Conservation (phyloP, 352 stramenopile genomes). For the Phytopythium boreale region DNA sequence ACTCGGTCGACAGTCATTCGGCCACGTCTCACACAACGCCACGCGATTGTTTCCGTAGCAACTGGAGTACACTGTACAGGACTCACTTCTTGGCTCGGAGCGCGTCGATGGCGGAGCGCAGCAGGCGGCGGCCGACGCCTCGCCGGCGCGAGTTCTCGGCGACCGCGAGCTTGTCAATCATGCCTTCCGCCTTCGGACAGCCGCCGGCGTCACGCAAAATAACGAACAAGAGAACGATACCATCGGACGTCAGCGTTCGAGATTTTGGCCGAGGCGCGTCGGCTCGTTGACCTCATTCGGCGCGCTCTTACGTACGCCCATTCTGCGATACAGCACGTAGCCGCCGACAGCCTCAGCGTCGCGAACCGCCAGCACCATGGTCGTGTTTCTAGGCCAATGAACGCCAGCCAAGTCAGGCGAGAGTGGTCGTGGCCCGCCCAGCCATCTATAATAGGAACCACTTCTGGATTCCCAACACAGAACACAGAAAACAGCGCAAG, state of each 20-base stretch:
- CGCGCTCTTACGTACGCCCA: slow-evolving; percentile 22
- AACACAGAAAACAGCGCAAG: background rate
- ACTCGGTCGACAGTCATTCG: too few relatives aligned
- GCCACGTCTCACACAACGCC: background rate
- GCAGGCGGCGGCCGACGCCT: slow-evolving; percentile 27
- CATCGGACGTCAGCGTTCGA: background rate
- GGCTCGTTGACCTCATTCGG: background rate
- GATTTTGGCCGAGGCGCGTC: background rate
- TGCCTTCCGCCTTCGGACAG: slow-evolving; percentile 21
- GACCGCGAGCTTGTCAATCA: slow-evolving; percentile 49
- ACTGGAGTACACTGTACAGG: background rate
- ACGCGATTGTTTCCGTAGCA: background rate
- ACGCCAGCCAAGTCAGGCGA: background rate
- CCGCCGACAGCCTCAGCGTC: slow-evolving; percentile 16
- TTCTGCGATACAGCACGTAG: slow-evolving; percentile 45
- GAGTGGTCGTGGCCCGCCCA: background rate
- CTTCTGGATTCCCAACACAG: background rate
- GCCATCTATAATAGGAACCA: background rate
- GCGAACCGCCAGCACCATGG: slow-evolving; percentile 31
- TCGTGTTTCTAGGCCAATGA: slow-evolving; percentile 25
- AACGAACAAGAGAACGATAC: slow-evolving; percentile 2
- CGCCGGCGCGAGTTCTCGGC: slow-evolving; percentile 23
- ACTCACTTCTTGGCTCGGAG: slow-evolving; percentile 27
- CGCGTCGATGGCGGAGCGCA: slow-evolving; percentile 27
- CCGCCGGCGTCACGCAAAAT: background rate